These are phyloP conservation scores for Prunus yedoensis DNA, from an alignment of 331 rosid genomes.

Conservation along the genomic window DNA sequence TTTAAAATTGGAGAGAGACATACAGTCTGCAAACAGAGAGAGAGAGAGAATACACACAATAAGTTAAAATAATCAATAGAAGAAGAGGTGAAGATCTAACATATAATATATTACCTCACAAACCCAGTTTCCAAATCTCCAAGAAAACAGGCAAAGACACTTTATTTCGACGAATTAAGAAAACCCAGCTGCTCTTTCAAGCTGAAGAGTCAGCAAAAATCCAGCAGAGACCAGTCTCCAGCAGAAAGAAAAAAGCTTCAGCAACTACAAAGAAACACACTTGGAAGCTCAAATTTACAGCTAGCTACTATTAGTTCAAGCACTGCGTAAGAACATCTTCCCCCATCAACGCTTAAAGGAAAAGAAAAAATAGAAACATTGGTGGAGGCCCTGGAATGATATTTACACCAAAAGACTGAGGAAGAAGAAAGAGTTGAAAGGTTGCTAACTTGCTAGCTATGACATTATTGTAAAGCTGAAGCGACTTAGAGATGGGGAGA, in stretches of 20 bases:
- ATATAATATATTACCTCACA: slow-evolving; percentile 42
- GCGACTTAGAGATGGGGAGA: not conserved
- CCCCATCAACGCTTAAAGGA: slow-evolving; percentile 25
- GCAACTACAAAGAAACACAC: not conserved
- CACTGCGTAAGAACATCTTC: slow-evolving; percentile 18
- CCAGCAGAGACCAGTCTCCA: slow-evolving; percentile 13
- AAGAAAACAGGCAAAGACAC: slow-evolving; percentile 2
- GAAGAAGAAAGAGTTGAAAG: not conserved
- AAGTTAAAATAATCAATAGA: slow-evolving; percentile 7
- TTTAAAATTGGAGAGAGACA: not conserved
- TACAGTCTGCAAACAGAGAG: not conserved
- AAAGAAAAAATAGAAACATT: slow-evolving; percentile 21
- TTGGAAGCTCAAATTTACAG: slow-evolving; percentile 25
- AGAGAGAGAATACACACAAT: not conserved
- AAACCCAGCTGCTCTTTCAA: slow-evolving; percentile 26
- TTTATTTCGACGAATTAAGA: slow-evolving; percentile 55
- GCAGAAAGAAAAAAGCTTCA: not conserved
- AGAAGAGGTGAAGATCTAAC: slow-evolving; percentile 46
- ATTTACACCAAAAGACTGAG: slow-evolving; percentile 17
- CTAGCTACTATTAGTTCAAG: slow-evolving; percentile 13
- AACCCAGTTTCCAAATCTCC: slow-evolving; percentile 49
- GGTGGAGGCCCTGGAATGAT: slow-evolving; percentile 27
- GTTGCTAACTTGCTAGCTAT: not conserved
- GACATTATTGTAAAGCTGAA: slow-evolving; percentile 3
- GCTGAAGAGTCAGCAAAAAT: slow-evolving; percentile 10